phyloP scores from a whole-genome alignment of 2,329 filamentous ascomycete genomes.

The Apiospora saccharicola region DNA sequence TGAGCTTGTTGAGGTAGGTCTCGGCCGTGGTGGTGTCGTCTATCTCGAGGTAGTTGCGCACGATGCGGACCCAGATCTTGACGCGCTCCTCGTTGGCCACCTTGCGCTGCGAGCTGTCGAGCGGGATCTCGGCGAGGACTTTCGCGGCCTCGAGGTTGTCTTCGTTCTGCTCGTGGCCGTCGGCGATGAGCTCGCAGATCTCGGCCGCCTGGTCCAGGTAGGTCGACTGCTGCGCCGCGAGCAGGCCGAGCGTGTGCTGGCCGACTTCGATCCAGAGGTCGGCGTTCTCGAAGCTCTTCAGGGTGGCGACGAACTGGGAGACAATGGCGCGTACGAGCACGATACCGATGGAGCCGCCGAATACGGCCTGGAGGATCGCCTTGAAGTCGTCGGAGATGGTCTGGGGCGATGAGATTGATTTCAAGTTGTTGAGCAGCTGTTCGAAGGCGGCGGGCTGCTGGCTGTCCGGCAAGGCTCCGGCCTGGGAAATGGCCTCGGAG shows the following conservation, averaged over 20 bases:
- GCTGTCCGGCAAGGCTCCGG: constrained; percentile 47
- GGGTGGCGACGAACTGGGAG: constrained; percentile 67
- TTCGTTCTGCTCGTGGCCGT: constrained; percentile 82
- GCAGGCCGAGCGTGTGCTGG: constrained; percentile 71
- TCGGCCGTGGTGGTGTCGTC: constrained; percentile 89
- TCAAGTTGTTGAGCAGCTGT: constrained; percentile 53
- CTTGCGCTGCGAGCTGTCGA: constrained; percentile 87
- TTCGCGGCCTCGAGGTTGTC: constrained; percentile 83
- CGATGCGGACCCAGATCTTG: constrained; percentile 89
- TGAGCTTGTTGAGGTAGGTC: constrained; percentile 91
- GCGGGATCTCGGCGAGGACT: constrained; percentile 80
- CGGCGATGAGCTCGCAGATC: constrained; percentile 81
- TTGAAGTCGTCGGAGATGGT: constrained; percentile 64
- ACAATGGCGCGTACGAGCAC: constrained; percentile 79
- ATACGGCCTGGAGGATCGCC: constrained; percentile 71
- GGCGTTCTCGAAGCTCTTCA: constrained; percentile 66
- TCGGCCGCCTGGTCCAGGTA: constrained; percentile 86
- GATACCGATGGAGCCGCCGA: constrained; percentile 75
- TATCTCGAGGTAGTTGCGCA: constrained; percentile 91
- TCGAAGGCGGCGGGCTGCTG: constrained; percentile 54
- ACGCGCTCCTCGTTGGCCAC: constrained; percentile 85
- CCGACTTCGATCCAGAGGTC: constrained; percentile 80
- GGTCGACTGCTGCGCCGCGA: constrained; percentile 68
- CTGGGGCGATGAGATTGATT: constrained; percentile 48
- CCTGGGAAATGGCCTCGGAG: constrained; percentile 51